Percentiles rank a stretch among this genome's conserved stretches.
Evolutionary conservation across 2,329 filamentous ascomycete genomes (phyloP).

Genomic region (Pezicula carpinea): DNA sequence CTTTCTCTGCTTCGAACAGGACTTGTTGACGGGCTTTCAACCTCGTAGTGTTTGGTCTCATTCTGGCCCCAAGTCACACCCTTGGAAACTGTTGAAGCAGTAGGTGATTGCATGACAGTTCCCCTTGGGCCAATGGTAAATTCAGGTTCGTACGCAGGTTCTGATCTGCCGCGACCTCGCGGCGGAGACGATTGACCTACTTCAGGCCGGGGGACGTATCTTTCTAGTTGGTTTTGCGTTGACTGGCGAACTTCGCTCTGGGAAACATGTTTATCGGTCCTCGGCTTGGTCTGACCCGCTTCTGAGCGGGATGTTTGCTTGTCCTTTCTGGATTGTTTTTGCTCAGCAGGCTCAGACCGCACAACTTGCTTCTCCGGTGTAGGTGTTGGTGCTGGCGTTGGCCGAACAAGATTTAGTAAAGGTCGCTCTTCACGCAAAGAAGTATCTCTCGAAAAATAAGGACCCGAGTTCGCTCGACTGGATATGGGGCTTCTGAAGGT

Average conservation of each 20-base stretch:
- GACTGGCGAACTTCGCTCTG: constrained; percentile 1
- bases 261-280: constrained; percentile 3
- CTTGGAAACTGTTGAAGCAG: constrained; percentile 44
- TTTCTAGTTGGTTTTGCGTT: not conserved
- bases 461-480: constrained; percentile 32
- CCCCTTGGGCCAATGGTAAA: constrained; percentile 36
- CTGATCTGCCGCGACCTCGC: constrained; percentile 7
- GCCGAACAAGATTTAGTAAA: constrained; percentile 55
- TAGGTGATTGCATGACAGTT: constrained; percentile 38
- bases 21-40: constrained; percentile 48
- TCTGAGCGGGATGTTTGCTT: constrained; percentile 16
- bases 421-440: constrained; percentile 36
- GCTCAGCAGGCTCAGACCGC: constrained; percentile 9
- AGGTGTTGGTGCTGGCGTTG: constrained; percentile 53
- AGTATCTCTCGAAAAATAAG: constrained; percentile 19
- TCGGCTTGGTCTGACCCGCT: constrained; percentile 9
- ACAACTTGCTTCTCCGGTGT: constrained; percentile 35
- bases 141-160: constrained; percentile 27
- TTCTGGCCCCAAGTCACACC: constrained; percentile 62
- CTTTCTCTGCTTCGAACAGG: constrained; percentile 20
- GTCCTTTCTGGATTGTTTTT: constrained; percentile 9
- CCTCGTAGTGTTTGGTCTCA: constrained; percentile 59
- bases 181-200: constrained; percentile 6
- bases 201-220: constrained; percentile 3
- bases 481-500: constrained; percentile 28